phyloP scores from a whole-genome alignment of 352 stramenopile species.

The Pythium vanterpoolii region DNA sequence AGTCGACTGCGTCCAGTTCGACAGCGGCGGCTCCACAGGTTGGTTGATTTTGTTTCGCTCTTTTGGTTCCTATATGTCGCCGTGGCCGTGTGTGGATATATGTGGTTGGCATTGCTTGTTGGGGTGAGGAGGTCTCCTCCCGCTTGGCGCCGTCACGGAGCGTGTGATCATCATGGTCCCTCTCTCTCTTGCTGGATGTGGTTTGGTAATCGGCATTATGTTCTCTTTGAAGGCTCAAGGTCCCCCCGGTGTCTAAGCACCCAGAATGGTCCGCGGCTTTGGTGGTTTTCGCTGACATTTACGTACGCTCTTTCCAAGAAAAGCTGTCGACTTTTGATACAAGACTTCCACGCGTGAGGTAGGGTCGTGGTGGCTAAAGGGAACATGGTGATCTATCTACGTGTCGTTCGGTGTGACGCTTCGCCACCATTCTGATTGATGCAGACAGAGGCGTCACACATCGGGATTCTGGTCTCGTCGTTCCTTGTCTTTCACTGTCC shows the following conservation, averaged over 20 bases:
- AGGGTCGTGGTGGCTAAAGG: constrained; percentile 10
- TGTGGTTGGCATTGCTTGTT: constrained; percentile 5
- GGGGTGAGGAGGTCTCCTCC: constrained; percentile 23
- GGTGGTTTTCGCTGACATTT: not conserved
- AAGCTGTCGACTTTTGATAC: not conserved
- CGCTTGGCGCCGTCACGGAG: constrained; percentile 31
- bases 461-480: not conserved
- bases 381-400: constrained; percentile 19
- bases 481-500: not conserved
- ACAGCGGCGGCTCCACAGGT: constrained; percentile 43
- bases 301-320: not conserved
- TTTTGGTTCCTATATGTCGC: constrained; percentile 29
- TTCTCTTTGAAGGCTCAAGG: constrained; percentile 48
- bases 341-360: constrained; percentile 4
- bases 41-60: constrained; percentile 46
- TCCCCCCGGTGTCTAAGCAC: constrained; percentile 66
- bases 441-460: no score
- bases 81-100: constrained; percentile 14
- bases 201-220: constrained; percentile 31
- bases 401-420: not conserved
- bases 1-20: constrained; percentile 10
- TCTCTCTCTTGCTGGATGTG: constrained; percentile 26
- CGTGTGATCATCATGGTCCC: constrained; percentile 23
- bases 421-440: no score
- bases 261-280: not conserved